phyloP scores from a whole-genome alignment of 148 eudicot species.

The Bassia scoparia region DNA sequence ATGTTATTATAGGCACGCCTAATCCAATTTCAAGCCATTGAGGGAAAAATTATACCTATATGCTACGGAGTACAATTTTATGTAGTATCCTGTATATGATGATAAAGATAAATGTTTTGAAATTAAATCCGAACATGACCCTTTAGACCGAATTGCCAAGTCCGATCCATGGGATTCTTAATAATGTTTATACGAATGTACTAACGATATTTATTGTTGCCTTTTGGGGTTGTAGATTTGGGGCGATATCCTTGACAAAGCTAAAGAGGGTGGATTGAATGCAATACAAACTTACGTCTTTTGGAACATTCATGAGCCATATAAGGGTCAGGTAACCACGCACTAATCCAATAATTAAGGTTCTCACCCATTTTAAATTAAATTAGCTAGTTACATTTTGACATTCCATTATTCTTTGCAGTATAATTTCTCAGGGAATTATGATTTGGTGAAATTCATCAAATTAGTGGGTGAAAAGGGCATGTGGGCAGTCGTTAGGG shows the following conservation, averaged over 20 bases:
- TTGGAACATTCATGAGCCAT: slow-evolving; percentile 47
- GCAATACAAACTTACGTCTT: slow-evolving; percentile 43
- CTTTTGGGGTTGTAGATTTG: slow-evolving; percentile 28
- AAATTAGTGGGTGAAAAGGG: slow-evolving; percentile 49
- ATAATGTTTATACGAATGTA: background rate
- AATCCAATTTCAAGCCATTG: no score
- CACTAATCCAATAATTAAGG: background rate
- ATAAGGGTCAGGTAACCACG: slow-evolving; percentile 33
- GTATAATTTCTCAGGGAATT: slow-evolving; percentile 57
- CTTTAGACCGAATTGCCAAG: background rate
- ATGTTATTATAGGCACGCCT: no score
- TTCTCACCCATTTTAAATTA: background rate
- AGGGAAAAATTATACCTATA: no score
- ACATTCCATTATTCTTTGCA: slow-evolving; percentile 30
- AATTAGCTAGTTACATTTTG: background rate
- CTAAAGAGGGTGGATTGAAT: slow-evolving; percentile 41
- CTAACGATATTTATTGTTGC: background rate
- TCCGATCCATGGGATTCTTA: background rate
- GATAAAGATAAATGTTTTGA: background rate
- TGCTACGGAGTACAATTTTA: no score
- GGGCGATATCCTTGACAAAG: slow-evolving; percentile 34
- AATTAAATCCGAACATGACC: background rate
- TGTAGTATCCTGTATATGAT: no score
- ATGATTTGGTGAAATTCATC: slow-evolving; percentile 65
- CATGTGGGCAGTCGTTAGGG: slow-evolving; percentile 57